Evolutionary conservation across 2,329 filamentous ascomycete genomes (phyloP).

Genomic region (Penicillium crustosum): DNA sequence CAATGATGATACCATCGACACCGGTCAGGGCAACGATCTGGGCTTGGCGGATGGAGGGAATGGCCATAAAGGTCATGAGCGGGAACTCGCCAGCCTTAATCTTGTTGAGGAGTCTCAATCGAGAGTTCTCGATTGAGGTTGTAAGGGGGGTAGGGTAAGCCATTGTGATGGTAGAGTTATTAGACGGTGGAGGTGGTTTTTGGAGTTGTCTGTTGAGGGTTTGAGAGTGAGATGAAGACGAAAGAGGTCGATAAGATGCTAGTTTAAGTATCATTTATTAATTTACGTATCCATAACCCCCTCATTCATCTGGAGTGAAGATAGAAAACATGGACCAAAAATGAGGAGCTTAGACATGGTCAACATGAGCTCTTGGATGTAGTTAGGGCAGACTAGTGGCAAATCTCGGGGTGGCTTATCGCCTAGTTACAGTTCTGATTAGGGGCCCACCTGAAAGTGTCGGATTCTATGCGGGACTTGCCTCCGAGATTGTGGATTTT

Average conservation of each 20-base stretch:
- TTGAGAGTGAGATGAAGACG: neutral
- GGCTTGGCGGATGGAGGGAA: slow-evolving; percentile 50
- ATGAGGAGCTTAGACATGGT: neutral
- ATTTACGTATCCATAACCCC: neutral
- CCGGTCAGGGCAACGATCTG: slow-evolving; percentile 62
- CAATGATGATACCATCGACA: slow-evolving; percentile 65
- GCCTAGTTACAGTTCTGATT: neutral
- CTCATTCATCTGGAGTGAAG: neutral
- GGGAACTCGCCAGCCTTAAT: slow-evolving; percentile 43
- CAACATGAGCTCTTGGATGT: neutral
- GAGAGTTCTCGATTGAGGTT: slow-evolving; percentile 43
- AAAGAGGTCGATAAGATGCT: neutral
- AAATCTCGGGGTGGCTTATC: too few relatives aligned
- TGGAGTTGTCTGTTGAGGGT: neutral
- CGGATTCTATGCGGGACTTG: accelerated
- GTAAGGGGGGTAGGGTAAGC: slow-evolving; percentile 32
- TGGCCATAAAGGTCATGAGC: slow-evolving; percentile 52
- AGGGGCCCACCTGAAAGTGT: neutral
- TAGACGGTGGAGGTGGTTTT: neutral
- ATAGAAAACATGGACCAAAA: neutral
- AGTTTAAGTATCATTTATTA: slow-evolving; percentile 1
- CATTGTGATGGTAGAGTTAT: slow-evolving; percentile 6
- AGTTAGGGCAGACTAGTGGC: slow-evolving; percentile 1
- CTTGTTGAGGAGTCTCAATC: slow-evolving; percentile 47
- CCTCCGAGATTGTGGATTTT: neutral